Percentiles rank a stretch among this genome's conserved stretches.
Evolutionary conservation across 768 basidiomycete genomes (phyloP).

Genomic region (Botryobasidium botryosum): DNA sequence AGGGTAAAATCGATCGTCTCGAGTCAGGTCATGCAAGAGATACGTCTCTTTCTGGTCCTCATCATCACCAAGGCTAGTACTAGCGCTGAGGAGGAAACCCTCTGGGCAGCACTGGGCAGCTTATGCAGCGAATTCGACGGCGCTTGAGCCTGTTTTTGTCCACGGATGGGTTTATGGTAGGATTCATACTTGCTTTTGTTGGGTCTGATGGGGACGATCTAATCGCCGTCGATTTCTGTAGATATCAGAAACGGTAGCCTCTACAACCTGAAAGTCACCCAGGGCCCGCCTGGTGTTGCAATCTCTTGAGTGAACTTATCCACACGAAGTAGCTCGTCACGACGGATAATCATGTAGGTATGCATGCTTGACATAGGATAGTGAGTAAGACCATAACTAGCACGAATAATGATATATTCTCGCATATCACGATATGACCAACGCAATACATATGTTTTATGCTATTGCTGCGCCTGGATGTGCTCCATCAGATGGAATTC

Average conservation of each 20-base stretch:
- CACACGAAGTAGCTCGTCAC: too few relatives aligned
- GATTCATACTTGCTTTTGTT: neutral
- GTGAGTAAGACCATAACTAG: too few relatives aligned
- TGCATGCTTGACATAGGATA: too few relatives aligned
- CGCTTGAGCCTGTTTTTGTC: constrained; percentile 5
- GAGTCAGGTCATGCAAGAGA: constrained; percentile 1
- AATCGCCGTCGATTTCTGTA: neutral
- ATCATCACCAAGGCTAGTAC: neutral
- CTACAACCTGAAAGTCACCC: constrained; percentile 8
- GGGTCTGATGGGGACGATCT: neutral
- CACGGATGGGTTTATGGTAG: constrained; percentile 10
- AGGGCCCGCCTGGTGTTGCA: constrained; percentile 3
- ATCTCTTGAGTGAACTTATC: too few relatives aligned
- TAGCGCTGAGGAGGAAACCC: neutral
- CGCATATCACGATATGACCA: too few relatives aligned
- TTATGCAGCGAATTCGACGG: neutral
- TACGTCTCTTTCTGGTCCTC: constrained; percentile 3
- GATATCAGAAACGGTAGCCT: constrained; percentile 8
- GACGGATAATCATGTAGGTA: too few relatives aligned
- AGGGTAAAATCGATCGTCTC: too few relatives aligned
- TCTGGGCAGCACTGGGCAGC: too few relatives aligned
- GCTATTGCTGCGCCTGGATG: too few relatives aligned
- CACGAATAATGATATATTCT: too few relatives aligned
- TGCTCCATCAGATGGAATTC: too few relatives aligned
- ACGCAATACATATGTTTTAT: too few relatives aligned